Evolutionary conservation across 208 protist species (phyloP).

Genomic region (Acanthamoeba lenticulata): DNA sequence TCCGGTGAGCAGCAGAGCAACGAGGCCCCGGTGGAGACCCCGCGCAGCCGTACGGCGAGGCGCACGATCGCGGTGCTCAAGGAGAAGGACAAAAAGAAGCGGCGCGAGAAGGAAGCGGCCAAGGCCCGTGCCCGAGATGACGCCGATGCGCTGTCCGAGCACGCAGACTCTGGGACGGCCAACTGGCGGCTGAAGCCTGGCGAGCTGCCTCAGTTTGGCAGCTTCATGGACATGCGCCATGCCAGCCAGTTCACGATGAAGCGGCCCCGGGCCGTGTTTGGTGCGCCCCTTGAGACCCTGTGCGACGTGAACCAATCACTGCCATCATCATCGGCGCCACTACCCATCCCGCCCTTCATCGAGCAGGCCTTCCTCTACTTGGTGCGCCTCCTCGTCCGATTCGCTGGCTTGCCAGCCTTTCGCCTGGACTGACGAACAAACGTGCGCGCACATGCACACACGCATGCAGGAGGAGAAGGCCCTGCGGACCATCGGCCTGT

Average conservation of each 20-base stretch:
- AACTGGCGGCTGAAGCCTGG: background rate
- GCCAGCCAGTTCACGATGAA: background rate
- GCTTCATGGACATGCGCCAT: background rate
- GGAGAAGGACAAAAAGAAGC: background rate
- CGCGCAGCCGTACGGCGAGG: background rate
- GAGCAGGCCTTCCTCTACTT: conserved; percentile 14
- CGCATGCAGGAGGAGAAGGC: conserved; percentile 1
- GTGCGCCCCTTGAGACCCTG: background rate
- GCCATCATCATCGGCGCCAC: no score
- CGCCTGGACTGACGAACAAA: background rate
- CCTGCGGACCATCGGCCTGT: background rate
- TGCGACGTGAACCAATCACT: background rate
- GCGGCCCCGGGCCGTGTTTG: background rate
- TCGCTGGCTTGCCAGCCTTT: no score
- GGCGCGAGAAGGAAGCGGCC: background rate
- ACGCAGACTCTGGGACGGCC: no score
- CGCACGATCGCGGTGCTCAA: background rate
- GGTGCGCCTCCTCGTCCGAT: background rate
- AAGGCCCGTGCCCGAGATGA: background rate
- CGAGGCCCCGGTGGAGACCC: background rate
- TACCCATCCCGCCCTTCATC: background rate
- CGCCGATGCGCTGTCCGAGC: background rate
- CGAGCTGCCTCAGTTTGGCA: background rate
- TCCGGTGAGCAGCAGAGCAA: no score
- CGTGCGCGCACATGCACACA: background rate